Conservation (phyloP, 2,329 filamentous ascomycete species). For the Aspergillus ibericus region DNA sequence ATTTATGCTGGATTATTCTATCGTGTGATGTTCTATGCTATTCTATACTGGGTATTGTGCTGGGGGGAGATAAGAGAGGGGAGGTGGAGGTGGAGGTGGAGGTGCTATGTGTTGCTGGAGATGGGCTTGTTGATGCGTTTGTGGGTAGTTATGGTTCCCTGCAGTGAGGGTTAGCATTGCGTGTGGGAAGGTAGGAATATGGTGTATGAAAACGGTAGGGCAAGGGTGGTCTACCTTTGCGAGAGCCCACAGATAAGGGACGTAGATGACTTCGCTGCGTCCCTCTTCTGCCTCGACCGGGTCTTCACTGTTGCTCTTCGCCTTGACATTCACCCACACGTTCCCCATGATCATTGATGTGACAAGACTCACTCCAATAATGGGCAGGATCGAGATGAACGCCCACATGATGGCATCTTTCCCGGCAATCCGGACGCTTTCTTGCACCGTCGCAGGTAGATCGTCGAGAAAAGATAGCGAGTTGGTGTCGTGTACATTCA, state of each 20-base stretch:
- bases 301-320: constrained; percentile 17
- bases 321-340: constrained; percentile 50
- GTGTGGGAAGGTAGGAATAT: not conserved
- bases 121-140: constrained; percentile 25
- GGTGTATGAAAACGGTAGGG: too few species aligned
- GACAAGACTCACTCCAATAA: constrained; percentile 54
- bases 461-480: constrained; percentile 40
- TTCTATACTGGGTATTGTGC: not conserved
- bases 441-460: constrained; percentile 38
- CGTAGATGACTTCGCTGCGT: constrained; percentile 33
- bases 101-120: not conserved
- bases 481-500: constrained; percentile 36
- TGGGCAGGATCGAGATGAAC: constrained; percentile 61
- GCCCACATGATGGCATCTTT: constrained; percentile 65
- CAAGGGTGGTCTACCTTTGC: constrained; percentile 22
- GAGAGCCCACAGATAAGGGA: constrained; percentile 34
- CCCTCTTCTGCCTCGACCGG: constrained; percentile 9
- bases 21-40: not conserved
- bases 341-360: constrained; percentile 51
- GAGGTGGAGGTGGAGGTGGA: not conserved
- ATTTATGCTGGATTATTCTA: not conserved
- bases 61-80: too few species aligned
- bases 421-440: constrained; percentile 44
- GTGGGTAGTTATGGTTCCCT: constrained; percentile 28
- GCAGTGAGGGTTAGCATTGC: not conserved